Percentiles rank a stretch among this genome's conserved stretches.
Evolutionary conservation across 129 eudicot genomes (phyloP).

Genomic region (Flaveria bidentis): DNA sequence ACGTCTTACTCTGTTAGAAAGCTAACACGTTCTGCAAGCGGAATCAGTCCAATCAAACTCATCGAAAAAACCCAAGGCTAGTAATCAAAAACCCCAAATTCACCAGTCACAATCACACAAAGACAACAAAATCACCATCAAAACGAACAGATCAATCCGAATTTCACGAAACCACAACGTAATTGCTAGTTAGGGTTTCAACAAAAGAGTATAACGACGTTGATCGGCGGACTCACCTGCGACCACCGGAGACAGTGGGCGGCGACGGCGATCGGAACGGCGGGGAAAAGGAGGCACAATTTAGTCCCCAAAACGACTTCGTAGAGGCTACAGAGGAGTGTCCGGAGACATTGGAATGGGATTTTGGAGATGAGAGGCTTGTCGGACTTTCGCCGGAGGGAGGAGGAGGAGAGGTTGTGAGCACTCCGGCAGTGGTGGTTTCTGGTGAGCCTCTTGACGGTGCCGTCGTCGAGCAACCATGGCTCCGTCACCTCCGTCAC

Average conservation of each 20-base stretch:
- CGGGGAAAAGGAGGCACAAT: slow-evolving; percentile 60
- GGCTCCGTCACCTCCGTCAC: slow-evolving; percentile 31
- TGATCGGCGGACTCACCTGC: slow-evolving; percentile 41
- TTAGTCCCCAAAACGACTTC: slow-evolving; percentile 81
- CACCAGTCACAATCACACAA: neutral
- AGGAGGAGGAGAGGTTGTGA: slow-evolving; percentile 70
- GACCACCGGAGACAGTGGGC: slow-evolving; percentile 50
- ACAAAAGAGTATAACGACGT: neutral
- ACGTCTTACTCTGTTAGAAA: slow-evolving; percentile 76
- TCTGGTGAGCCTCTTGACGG: slow-evolving; percentile 36
- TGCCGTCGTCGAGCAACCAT: slow-evolving; percentile 69
- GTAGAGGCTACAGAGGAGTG: slow-evolving; percentile 47
- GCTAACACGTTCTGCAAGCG: slow-evolving; percentile 86
- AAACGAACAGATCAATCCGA: too few species aligned
- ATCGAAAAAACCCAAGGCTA: slow-evolving; percentile 85
- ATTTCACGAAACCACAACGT: neutral
- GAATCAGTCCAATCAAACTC: slow-evolving; percentile 78
- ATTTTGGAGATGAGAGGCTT: slow-evolving; percentile 43
- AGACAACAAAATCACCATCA: neutral
- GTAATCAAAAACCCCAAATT: neutral
- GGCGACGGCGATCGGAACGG: slow-evolving; percentile 63
- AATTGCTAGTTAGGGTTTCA: slow-evolving; percentile 9
- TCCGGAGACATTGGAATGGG: slow-evolving; percentile 26
- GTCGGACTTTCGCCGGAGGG: slow-evolving; percentile 72
- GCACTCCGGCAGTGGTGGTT: slow-evolving; percentile 55